phyloP scores from a whole-genome alignment of 2,329 filamentous ascomycete genomes.

The Paraphaeosphaeria minitans region DNA sequence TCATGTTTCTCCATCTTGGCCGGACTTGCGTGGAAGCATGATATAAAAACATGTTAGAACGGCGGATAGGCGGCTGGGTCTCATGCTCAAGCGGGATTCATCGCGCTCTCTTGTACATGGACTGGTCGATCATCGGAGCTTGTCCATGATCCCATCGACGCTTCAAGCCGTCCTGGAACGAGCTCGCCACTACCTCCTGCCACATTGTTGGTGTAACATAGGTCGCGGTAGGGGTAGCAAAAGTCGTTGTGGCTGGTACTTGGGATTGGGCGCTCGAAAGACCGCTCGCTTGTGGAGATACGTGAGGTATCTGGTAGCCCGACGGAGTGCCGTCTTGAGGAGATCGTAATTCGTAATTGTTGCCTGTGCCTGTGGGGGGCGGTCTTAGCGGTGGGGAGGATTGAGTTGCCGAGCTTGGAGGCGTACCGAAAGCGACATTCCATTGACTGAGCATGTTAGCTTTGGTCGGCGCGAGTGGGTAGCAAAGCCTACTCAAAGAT shows the following conservation, averaged over 20 bases:
- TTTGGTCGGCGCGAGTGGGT: neutral
- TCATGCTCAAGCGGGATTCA: slow-evolving; percentile 21
- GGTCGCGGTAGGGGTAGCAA: slow-evolving; percentile 35
- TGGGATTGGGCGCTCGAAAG: slow-evolving; percentile 37
- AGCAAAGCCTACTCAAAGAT: slow-evolving; percentile 78
- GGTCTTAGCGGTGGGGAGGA: slow-evolving; percentile 53
- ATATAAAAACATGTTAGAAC: neutral
- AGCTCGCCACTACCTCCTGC: slow-evolving; percentile 55
- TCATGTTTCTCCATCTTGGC: neutral
- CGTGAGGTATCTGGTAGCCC: slow-evolving; percentile 41
- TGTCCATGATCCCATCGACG: slow-evolving; percentile 52
- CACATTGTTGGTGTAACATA: slow-evolving; percentile 58
- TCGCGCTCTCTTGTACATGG: slow-evolving; percentile 47
- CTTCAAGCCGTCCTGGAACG: slow-evolving; percentile 50
- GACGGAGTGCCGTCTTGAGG: slow-evolving; percentile 42
- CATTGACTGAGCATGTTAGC: slow-evolving; percentile 70
- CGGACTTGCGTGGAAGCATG: neutral
- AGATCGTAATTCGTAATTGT: slow-evolving; percentile 43
- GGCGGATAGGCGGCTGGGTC: neutral
- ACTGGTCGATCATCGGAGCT: slow-evolving; percentile 40
- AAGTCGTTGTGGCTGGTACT: slow-evolving; percentile 42
- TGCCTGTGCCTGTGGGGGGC: slow-evolving; percentile 43
- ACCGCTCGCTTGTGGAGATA: slow-evolving; percentile 41
- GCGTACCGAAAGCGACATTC: slow-evolving; percentile 89
- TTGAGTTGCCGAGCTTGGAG: slow-evolving; percentile 49